A percentile compares a stretch with the other conserved stretches of the same genome.
Conservation (phyloP, 225 moss, liverwort and hornwort genomes). For the Climacium dendroides region DNA sequence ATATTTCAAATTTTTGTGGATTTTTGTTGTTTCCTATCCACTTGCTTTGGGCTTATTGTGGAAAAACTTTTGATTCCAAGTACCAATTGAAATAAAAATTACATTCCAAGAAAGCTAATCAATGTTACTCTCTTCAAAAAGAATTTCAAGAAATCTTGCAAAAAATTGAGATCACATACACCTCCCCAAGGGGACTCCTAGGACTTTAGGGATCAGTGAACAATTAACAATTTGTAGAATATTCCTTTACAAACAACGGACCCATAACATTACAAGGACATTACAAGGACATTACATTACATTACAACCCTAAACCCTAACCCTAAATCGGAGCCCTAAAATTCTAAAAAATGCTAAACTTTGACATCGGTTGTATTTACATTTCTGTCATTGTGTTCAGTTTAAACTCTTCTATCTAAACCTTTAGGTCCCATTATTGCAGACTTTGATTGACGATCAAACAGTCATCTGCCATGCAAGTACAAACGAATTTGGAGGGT, state of each 20-base stretch:
- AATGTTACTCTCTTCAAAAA: not conserved
- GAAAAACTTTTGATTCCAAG: rapidly evolving
- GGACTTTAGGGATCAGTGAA: too few species aligned
- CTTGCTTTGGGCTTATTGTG: not conserved
- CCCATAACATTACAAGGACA: not conserved
- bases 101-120: rapidly evolving
- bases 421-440: not conserved
- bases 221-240: not conserved
- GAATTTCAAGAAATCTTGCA: not conserved
- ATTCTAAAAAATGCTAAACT: too few species aligned
- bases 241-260: not conserved
- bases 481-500: not conserved
- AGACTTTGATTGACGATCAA: not conserved
- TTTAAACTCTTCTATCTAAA: not conserved
- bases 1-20: not conserved
- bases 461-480: not conserved
- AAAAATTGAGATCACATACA: not conserved
- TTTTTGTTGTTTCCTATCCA: rapidly evolving
- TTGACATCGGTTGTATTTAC: not conserved
- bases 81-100: not conserved
- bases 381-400: not conserved
- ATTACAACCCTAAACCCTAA: not conserved
- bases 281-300: too few species aligned
- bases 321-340: too few species aligned
- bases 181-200: rapidly evolving